phyloP scores from a whole-genome alignment of 2,329 filamentous ascomycete species.

The Periconia sp. region DNA sequence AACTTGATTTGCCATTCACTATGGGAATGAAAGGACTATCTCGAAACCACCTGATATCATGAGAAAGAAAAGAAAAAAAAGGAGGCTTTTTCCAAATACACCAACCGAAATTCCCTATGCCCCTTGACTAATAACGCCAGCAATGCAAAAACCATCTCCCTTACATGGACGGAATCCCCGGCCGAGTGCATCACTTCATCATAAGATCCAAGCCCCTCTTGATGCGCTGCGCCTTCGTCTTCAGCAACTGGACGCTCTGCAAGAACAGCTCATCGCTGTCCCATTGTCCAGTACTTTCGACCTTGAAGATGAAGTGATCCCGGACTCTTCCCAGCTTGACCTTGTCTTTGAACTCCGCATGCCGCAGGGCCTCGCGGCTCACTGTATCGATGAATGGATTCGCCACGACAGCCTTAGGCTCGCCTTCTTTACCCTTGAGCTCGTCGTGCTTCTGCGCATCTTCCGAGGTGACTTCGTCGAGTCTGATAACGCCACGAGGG shows the following conservation, averaged over 20 bases:
- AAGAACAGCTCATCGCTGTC: constrained; percentile 92
- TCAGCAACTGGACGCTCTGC: constrained; percentile 81
- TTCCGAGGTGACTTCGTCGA: constrained; percentile 69
- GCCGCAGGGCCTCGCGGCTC: constrained; percentile 86
- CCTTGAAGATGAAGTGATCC: constrained; percentile 96
- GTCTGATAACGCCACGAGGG: constrained; percentile 79
- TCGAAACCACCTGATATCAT: constrained; percentile 4
- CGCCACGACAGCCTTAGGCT: constrained; percentile 82
- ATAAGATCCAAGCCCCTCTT: constrained; percentile 65
- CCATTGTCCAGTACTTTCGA: constrained; percentile 95
- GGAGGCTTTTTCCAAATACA: constrained; percentile 1
- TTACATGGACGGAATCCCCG: too few relatives aligned
- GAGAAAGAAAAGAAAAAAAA: background rate
- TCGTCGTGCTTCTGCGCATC: constrained; percentile 64
- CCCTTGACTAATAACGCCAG: constrained; percentile 10
- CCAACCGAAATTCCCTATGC: background rate
- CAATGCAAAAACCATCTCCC: constrained; percentile 8
- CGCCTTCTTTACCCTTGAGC: constrained; percentile 74
- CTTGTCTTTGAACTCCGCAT: constrained; percentile 92
- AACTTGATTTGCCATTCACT: background rate
- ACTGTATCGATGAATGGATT: constrained; percentile 95
- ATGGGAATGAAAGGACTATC: background rate
- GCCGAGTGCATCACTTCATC: constrained; percentile 19
- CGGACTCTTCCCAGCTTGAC: constrained; percentile 87
- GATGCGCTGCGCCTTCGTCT: constrained; percentile 76